These are phyloP conservation scores for Penicillium rolfsii DNA, from an alignment of 2,329 filamentous ascomycete genomes.

Conservation along the genomic window DNA sequence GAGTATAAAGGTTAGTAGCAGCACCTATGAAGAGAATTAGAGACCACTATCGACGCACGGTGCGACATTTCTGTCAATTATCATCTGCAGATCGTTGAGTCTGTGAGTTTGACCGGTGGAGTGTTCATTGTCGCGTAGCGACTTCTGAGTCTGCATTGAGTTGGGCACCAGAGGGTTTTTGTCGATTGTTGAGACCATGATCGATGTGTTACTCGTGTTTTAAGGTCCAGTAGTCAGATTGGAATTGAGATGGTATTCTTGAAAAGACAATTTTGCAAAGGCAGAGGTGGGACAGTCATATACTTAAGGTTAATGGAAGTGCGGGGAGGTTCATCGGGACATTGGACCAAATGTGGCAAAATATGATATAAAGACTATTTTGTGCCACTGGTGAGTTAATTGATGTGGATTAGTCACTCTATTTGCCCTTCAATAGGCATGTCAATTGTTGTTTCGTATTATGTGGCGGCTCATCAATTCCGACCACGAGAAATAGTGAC, in stretches of 20 bases:
- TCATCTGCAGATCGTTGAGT: conserved; percentile 16
- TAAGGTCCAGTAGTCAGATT: background rate
- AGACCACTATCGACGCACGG: conserved; percentile 18
- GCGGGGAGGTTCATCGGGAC: conserved; percentile 2
- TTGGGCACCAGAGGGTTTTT: conserved; percentile 27
- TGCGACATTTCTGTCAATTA: conserved; percentile 24
- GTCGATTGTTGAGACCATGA: conserved; percentile 18
- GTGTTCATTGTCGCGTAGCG: conserved; percentile 9
- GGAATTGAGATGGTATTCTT: background rate
- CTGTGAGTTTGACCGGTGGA: conserved; percentile 3
- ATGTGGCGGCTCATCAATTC: no score
- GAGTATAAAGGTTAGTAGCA: background rate
- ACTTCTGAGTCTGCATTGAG: conserved; percentile 19
- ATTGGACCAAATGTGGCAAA: background rate
- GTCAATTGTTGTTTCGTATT: background rate
- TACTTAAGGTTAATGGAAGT: background rate
- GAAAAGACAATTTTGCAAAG: background rate
- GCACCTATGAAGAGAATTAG: background rate
- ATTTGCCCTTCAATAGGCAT: no score
- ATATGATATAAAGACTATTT: conserved; percentile 5
- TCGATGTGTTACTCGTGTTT: background rate
- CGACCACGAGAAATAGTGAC: background rate
- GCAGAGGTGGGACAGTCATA: background rate
- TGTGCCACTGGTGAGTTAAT: background rate
- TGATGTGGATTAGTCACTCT: background rate